Base-by-base conservation (phyloP, 331 rosid species). In the Phaseolus coccineus region DNA sequence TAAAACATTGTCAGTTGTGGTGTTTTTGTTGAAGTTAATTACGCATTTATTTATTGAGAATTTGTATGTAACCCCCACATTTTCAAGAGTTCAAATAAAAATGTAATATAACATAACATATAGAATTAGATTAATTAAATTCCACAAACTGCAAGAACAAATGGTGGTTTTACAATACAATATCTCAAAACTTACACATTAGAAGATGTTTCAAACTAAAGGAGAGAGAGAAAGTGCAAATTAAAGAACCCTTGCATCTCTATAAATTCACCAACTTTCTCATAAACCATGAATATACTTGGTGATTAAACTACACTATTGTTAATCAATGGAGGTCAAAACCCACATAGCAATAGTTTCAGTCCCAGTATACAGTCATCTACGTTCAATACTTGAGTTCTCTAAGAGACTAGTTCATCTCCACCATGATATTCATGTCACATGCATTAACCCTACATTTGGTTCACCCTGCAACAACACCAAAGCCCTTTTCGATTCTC, bases 341-440 rank as follows among this genome's bases (percentile, higher is more conserved):
- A 73, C 73, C 14, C 84, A 65, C 71, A 78, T 85, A 42, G 87
- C 84, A 6, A 1, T 88, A 40, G 73, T 88, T 3, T 57, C 87
- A 22, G 74, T 77, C 63, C 87, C 87, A 0, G 89, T 84, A 25
- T 83, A 80, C 24, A 82, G 91, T 31, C 87, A 83, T 40, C 61
- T 80, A 11, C 74, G 87, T 39, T 87, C 91, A 25, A 71, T 85
- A 27, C 74, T 85, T 0, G 89, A 83, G 71, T 77, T 88, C 28
- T 37, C 86, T 4, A 88, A 80, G 58, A 3, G 31, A 15, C 67
- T 88, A 30, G 39, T 81, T 53, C 58, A 28, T 46, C 81, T 74
- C 69, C 78, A 81, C 70, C 56, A 24, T 52, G 61, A 75, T 64
- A 71, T 80, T 8, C 62, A 57, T 46, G 48, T 85, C 74, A 83